phyloP scores from a whole-genome alignment of 2,329 filamentous ascomycete species.

The Pestalotiopsis sp. region DNA sequence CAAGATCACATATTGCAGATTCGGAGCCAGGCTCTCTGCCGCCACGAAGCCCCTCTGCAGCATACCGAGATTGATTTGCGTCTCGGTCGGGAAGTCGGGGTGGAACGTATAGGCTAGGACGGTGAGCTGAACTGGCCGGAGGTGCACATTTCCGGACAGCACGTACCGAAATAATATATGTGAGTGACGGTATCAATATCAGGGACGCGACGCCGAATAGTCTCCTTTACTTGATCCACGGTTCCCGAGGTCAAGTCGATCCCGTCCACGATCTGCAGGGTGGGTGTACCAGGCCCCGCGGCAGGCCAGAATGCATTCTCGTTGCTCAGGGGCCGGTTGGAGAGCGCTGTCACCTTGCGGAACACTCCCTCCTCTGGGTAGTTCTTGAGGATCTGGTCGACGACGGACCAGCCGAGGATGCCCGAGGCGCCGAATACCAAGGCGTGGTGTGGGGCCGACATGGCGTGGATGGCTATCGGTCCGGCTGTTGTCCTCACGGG shows the following conservation, averaged over 20 bases:
- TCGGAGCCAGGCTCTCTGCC: slow-evolving; percentile 2
- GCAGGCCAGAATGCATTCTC: neutral
- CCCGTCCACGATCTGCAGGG: neutral
- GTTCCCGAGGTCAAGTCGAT: slow-evolving; percentile 1
- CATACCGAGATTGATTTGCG: slow-evolving; percentile 12
- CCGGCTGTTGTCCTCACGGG: neutral
- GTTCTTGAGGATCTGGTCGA: slow-evolving; percentile 6
- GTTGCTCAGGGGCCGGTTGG: neutral
- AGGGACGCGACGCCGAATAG: neutral
- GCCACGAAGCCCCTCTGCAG: slow-evolving; percentile 6
- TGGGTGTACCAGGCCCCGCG: neutral
- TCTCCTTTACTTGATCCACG: neutral
- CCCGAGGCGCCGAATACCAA: slow-evolving; percentile 2
- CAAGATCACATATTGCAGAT: slow-evolving; percentile 6
- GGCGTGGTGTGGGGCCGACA: neutral
- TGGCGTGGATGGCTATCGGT: neutral
- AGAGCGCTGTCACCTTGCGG: neutral
- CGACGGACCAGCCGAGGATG: slow-evolving; percentile 1
- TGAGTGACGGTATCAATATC: neutral
- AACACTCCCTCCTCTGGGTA: neutral
- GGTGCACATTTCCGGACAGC: neutral
- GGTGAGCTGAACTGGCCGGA: neutral
- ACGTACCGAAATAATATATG: neutral
- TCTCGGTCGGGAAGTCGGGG: slow-evolving; percentile 1
- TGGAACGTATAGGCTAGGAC: neutral